Percentiles rank a stretch among this genome's conserved stretches.
phyloP scores from a whole-genome alignment of 345 rosid genomes.

The Pistacia vera region DNA sequence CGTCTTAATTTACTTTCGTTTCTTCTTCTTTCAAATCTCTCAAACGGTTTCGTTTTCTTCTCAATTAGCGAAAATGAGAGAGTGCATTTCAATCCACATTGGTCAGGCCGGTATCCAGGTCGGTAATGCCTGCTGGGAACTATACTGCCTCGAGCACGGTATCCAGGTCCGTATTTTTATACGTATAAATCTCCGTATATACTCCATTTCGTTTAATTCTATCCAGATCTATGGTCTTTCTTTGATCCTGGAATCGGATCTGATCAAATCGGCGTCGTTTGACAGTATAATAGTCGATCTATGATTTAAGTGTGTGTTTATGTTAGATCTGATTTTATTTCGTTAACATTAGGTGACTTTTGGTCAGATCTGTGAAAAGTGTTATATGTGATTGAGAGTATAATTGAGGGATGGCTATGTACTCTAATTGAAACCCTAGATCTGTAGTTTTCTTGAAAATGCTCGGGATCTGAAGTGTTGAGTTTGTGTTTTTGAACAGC shows the following conservation, averaged over 20 bases:
- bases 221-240: neutral
- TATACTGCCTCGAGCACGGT: slow-evolving; percentile 69
- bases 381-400: neutral
- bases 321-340: neutral
- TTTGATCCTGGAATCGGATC: neutral
- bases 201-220: neutral
- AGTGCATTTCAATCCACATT: slow-evolving; percentile 77
- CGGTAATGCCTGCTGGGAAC: slow-evolving; percentile 84
- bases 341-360: neutral
- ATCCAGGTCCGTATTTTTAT: slow-evolving; percentile 47
- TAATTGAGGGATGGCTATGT: neutral
- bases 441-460: neutral
- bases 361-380: neutral
- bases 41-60: neutral
- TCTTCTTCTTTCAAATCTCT: neutral
- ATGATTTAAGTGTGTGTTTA: neutral
- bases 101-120: slow-evolving; percentile 87
- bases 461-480: neutral
- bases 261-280: neutral
- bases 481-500: slow-evolving; percentile 36
- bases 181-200: neutral
- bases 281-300: neutral
- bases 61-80: slow-evolving; percentile 47
- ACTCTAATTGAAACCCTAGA: neutral
- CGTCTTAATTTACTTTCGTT: neutral